A percentile compares a stretch with the other conserved stretches of the same genome.
phyloP scores from a whole-genome alignment of 257 asterid genomes.

The Solanum arcanum region DNA sequence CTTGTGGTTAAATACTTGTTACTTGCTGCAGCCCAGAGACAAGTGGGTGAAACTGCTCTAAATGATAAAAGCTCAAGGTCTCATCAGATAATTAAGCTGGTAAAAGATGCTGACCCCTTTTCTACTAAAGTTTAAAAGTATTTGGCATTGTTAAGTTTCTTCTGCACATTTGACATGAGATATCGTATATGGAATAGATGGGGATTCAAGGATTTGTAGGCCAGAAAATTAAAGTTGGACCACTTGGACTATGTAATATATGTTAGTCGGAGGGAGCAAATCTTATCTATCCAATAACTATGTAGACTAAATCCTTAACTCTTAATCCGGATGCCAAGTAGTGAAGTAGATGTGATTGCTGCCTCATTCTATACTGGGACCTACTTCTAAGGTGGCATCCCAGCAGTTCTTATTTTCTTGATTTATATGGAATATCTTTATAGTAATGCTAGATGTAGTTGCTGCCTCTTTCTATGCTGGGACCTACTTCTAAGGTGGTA shows the following conservation, averaged over 20 bases:
- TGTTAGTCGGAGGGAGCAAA: neutral
- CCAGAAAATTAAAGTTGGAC: neutral
- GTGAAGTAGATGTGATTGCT: neutral
- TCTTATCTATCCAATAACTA: neutral
- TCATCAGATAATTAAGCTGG: conserved; percentile 95
- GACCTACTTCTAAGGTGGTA: neutral
- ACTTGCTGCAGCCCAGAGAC: conserved; percentile 82
- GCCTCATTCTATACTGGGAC: neutral
- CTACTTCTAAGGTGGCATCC: neutral
- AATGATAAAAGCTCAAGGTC: conserved; percentile 97
- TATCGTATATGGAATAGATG: neutral
- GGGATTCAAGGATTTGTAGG: neutral
- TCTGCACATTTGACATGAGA: neutral
- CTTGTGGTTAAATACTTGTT: conserved; percentile 4
- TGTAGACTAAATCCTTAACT: neutral
- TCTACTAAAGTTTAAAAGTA: neutral
- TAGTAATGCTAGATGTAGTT: neutral
- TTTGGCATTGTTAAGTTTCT: neutral
- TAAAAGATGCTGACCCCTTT: conserved; percentile 9
- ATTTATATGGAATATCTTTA: neutral
- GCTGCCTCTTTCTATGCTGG: neutral
- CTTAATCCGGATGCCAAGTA: neutral
- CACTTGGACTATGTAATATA: neutral
- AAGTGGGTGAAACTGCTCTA: conserved; percentile 86
- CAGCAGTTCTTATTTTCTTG: neutral